phyloP scores from a whole-genome alignment of 257 asterid genomes.

The Craterostigma plantagineum region DNA sequence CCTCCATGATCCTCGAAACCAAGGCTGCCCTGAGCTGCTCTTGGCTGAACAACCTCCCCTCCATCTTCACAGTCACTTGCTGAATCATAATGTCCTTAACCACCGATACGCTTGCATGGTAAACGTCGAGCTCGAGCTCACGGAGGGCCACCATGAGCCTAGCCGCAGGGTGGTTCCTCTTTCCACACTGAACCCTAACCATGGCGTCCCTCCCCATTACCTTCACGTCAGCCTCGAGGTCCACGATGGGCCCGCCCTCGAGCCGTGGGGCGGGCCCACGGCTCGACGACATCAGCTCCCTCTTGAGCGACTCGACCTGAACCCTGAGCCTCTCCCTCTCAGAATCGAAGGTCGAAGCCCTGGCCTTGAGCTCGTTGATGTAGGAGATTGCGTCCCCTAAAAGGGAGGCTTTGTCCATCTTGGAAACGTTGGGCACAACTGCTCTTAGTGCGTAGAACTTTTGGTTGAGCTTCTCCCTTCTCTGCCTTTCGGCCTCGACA shows the following conservation, averaged over 20 bases:
- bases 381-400: too few relatives aligned
- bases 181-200: slow-evolving; percentile 52
- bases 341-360: too few relatives aligned
- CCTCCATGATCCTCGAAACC: slow-evolving; percentile 31
- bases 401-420: too few relatives aligned
- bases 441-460: too few relatives aligned
- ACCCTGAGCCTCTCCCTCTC: too few relatives aligned
- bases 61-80: slow-evolving; percentile 73
- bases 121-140: slow-evolving; percentile 52
- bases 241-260: slow-evolving; percentile 6
- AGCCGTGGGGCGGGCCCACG: too few relatives aligned
- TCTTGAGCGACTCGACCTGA: too few relatives aligned
- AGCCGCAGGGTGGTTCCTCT: slow-evolving; percentile 75
- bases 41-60: slow-evolving; percentile 35
- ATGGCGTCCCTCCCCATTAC: slow-evolving; percentile 61
- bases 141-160: slow-evolving; percentile 53
- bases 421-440: too few relatives aligned
- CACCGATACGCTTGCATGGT: slow-evolving; percentile 66
- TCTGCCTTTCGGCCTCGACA: too few relatives aligned
- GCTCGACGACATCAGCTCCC: too few relatives aligned
- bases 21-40: slow-evolving; percentile 58
- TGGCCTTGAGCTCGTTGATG: too few relatives aligned
- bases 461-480: too few relatives aligned
- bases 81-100: slow-evolving; percentile 77
- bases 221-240: slow-evolving; percentile 58